Base-by-base conservation (phyloP, 2,329 filamentous ascomycete genomes). In the Davidsoniella virescens region DNA sequence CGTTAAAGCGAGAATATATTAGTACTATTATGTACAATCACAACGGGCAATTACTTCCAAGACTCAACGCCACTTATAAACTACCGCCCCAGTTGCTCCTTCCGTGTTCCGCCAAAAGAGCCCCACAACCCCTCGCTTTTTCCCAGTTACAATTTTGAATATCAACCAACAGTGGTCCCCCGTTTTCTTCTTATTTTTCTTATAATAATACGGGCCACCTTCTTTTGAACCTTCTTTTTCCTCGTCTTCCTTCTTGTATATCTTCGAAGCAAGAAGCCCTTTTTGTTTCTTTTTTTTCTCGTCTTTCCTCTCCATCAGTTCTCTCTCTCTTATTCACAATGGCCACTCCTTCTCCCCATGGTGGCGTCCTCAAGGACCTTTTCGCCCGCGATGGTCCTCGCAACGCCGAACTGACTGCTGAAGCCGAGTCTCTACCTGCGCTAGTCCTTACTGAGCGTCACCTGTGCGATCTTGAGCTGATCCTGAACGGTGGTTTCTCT, bases 401-500 rank as follows among this genome's bases (percentile, higher is more conserved):
- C 62, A 82, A 92, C 58, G 73, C 73, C 56, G 73, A 94, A 71
- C 83, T 98, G 56, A 70, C 72, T 51, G 77, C 76, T 44, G 92
- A 98, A 70, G 84, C 90, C 40, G 88, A 94, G 73, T 82, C 64
- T 29, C 80, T 96, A 43, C 86, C 87, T 37, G 84, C 90, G 37
- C 74, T 98, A 58, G 70, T 83, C 54, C 80, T 98, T 58, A 84
- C 78, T 47, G 92, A 98, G 75, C 82, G 92, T 61, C 92, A 98
- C 70, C 80, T 98, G 46, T 98, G 92, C 70, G 92, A 98, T 75
- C 76, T 98, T 58, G 92, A 98, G 70, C 70, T 98, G 68, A 87
- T 98, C 62, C 80, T 98, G 67, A 96, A 87, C 67, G 92, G 92
- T 64, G 92, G 92, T 57, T 98, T 98, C 73, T 95, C 88, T 57